A percentile compares a stretch with the other conserved stretches of the same genome.
These are phyloP conservation scores for Suhomyces choctaworum DNA, from an alignment of 1,139 yeast species.

Conservation along the genomic window DNA sequence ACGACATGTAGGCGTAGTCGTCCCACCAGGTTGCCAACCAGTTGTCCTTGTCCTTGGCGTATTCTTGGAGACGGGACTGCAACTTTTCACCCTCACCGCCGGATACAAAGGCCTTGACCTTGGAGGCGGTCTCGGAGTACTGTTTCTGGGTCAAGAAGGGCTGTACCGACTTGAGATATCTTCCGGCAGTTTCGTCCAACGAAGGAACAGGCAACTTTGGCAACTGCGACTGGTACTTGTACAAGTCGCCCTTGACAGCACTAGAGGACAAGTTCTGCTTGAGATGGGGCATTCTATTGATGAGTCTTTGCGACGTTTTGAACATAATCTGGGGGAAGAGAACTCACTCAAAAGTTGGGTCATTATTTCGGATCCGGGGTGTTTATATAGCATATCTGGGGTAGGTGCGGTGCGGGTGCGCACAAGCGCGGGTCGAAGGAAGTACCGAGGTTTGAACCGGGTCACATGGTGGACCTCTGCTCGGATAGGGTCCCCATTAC, in stretches of 20 bases:
- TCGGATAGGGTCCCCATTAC: too few relatives aligned
- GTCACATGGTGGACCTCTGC: conserved; percentile 5
- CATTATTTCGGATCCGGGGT: neutral
- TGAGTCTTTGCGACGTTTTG: conserved; percentile 10
- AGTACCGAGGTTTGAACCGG: conserved; percentile 1
- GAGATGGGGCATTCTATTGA: conserved; percentile 13
- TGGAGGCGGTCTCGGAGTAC: conserved; percentile 53
- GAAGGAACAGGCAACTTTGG: conserved; percentile 90
- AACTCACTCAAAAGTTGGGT: neutral
- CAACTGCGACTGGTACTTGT: conserved; percentile 67
- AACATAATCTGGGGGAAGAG: conserved; percentile 8
- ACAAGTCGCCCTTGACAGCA: conserved; percentile 65
- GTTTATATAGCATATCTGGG: conserved; percentile 5
- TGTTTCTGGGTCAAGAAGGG: conserved; percentile 62
- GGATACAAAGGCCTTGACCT: conserved; percentile 66
- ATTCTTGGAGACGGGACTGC: conserved; percentile 63
- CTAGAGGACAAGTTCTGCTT: conserved; percentile 30
- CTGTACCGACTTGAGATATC: conserved; percentile 69
- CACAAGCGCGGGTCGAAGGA: neutral
- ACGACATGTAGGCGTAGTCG: conserved; percentile 85
- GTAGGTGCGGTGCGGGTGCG: conserved; percentile 5
- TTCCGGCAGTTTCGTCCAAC: conserved; percentile 66
- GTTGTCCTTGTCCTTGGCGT: conserved; percentile 67
- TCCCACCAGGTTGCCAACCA: conserved; percentile 97
- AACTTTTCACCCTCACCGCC: conserved; percentile 68